These are phyloP conservation scores for Zalaria sp. DNA, from an alignment of 2,329 filamentous ascomycete genomes.

Conservation along the genomic window DNA sequence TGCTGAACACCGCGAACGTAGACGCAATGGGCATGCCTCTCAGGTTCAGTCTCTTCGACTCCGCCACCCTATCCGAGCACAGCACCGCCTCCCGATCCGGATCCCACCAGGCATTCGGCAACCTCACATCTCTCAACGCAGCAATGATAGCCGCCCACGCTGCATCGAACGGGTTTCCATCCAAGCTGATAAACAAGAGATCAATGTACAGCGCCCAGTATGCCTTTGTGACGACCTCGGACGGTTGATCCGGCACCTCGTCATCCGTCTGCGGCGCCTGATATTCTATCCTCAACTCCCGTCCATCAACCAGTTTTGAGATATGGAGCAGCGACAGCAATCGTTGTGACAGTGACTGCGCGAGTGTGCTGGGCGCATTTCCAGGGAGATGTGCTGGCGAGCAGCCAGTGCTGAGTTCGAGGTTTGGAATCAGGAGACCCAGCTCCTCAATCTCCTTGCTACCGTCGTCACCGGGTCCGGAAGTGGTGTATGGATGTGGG, in stretches of 20 bases:
- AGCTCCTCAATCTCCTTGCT: conserved; percentile 32
- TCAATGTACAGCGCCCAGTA: conserved; percentile 96
- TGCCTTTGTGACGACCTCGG: conserved; percentile 49
- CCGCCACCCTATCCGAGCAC: conserved; percentile 48
- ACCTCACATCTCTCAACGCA: conserved; percentile 60
- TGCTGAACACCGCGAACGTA: conserved; percentile 66
- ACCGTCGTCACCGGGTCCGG: conserved; percentile 5
- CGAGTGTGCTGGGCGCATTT: conserved; percentile 62
- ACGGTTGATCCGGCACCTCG: conserved; percentile 25
- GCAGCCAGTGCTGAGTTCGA: conserved; percentile 83
- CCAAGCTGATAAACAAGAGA: conserved; percentile 83
- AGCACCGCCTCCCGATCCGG: conserved; percentile 64
- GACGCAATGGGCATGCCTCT: conserved; percentile 58
- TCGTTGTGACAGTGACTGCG: conserved; percentile 73
- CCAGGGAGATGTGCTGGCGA: conserved; percentile 76
- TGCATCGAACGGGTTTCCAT: conserved; percentile 83
- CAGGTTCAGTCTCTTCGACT: conserved; percentile 44
- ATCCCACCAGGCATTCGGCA: conserved; percentile 76
- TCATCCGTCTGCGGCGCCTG: conserved; percentile 31
- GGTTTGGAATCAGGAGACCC: conserved; percentile 78
- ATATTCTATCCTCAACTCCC: conserved; percentile 55
- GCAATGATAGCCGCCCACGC: conserved; percentile 77
- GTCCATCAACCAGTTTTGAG: conserved; percentile 49
- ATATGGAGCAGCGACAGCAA: conserved; percentile 64
- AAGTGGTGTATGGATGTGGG: conserved; percentile 38